A percentile compares a stretch with the other conserved stretches of the same genome.
Conservation (phyloP, 306 rosid species). For the Fagus crenata region DNA sequence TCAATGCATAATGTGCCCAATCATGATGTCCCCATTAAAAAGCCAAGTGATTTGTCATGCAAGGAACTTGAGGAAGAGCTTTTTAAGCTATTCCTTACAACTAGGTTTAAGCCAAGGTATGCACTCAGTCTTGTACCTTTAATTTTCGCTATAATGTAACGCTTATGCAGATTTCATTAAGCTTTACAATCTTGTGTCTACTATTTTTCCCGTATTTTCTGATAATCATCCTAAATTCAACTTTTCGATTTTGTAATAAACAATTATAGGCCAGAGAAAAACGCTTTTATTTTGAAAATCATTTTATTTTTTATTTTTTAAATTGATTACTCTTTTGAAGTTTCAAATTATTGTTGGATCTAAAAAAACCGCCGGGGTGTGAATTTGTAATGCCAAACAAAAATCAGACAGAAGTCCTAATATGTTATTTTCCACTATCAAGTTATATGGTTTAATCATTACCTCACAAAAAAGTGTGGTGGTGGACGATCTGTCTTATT, state of each 20-base stretch:
- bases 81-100: constrained; percentile 46
- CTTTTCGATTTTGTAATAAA: background rate
- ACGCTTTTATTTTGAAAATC: background rate
- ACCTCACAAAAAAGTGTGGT: background rate
- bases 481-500: background rate
- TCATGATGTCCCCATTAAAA: constrained; percentile 13
- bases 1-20: constrained; percentile 16
- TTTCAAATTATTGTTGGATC: constrained; percentile 16
- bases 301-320: background rate
- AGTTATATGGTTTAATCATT: background rate
- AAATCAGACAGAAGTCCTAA: background rate
- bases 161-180: background rate
- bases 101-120: constrained; percentile 76
- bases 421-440: background rate
- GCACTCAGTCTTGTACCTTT: constrained; percentile 13
- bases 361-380: background rate
- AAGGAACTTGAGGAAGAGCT: constrained; percentile 56
- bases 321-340: background rate
- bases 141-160: background rate
- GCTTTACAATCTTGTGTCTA: background rate
- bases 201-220: no score
- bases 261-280: background rate
- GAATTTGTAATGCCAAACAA: background rate
- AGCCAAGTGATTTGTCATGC: constrained; percentile 34
- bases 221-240: background rate